Evolutionary conservation across 2,329 filamentous ascomycete species (phyloP), one percentile per base, ranked within the genome.

Genomic region (Paraconiothyrium sp.): DNA sequence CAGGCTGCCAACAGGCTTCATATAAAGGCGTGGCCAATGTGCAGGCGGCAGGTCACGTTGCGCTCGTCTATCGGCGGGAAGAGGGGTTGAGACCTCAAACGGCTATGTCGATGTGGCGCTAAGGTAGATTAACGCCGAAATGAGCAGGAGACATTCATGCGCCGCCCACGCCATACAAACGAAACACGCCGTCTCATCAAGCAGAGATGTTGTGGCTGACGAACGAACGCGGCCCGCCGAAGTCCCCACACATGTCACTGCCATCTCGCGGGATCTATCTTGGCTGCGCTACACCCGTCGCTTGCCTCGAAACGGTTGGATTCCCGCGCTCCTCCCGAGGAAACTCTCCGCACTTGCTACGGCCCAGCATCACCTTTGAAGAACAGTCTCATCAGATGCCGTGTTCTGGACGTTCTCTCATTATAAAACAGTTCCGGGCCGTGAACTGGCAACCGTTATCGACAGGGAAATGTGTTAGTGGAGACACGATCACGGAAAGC

Each of bases 271-370:
- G 10, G 20, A 20, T 20, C 20, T 1, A 20, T 20, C 32, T 32
- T 56, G 11, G n/a, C 22, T 59, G 52, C 51, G 54, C 52, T 54
- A 22, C 50, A 44, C 41, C 27, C 60, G 58, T 10, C 39, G 27
- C 64, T 59, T 58, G 47, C 35, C 59, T 39, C 32, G 37, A 60
- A 57, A 35, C 35, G 41, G 54, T 41, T 62, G 49, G 55, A 52
- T 37, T 55, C 47, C 52, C 51, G 51, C 49, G 47, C 52, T 44
- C 58, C 50, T 57, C 43, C 32, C 49, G 52, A 59, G 47, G 55
- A 41, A 69, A 67, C 59, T 62, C 69, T 70, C 62, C 32, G 49
- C 32, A 32, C 34, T 69, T 66, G 62, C 60, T 63, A 69, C 67
- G 8, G 13, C 62, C 62, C 20, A 41, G 22, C 55, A 37, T 30